Evolutionary conservation across 2,329 filamentous ascomycete genomes (phyloP).

Genomic region (Clonostachys sp.): DNA sequence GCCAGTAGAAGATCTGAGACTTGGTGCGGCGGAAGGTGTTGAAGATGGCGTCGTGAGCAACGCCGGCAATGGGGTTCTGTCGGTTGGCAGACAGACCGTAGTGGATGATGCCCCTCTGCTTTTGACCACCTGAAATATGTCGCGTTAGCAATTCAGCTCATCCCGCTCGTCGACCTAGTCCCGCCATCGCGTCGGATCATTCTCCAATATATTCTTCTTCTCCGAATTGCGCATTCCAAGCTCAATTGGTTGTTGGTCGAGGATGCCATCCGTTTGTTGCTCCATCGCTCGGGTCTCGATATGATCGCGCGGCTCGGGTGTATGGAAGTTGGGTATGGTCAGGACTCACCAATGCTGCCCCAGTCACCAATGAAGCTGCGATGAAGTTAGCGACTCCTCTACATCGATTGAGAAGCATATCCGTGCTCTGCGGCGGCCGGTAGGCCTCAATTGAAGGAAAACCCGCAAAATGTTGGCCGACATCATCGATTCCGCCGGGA

Average conservation of each 20-base stretch:
- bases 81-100: conserved; percentile 84
- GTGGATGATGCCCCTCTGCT: conserved; percentile 59
- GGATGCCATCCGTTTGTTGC: too few relatives aligned
- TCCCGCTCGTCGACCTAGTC: not conserved
- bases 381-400: too few relatives aligned
- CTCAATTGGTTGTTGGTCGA: too few relatives aligned
- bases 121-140: conserved; percentile 41
- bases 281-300: not conserved
- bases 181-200: too few relatives aligned
- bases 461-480: not conserved
- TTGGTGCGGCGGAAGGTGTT: conserved; percentile 88
- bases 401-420: too few relatives aligned
- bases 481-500: not conserved
- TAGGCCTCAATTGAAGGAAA: not conserved
- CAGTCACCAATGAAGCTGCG: conserved; percentile 68
- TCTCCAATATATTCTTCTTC: too few relatives aligned
- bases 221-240: too few relatives aligned
- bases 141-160: not conserved
- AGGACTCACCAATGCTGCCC: conserved; percentile 68
- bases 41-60: conserved; percentile 80
- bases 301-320: not conserved
- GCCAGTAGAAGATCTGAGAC: conserved; percentile 83
- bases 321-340: conserved; percentile 1
- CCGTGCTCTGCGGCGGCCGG: too few relatives aligned
- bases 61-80: conserved; percentile 80